phyloP scores from a whole-genome alignment of 1,284 basidiomycete genomes.

The Amanita bisporigera region DNA sequence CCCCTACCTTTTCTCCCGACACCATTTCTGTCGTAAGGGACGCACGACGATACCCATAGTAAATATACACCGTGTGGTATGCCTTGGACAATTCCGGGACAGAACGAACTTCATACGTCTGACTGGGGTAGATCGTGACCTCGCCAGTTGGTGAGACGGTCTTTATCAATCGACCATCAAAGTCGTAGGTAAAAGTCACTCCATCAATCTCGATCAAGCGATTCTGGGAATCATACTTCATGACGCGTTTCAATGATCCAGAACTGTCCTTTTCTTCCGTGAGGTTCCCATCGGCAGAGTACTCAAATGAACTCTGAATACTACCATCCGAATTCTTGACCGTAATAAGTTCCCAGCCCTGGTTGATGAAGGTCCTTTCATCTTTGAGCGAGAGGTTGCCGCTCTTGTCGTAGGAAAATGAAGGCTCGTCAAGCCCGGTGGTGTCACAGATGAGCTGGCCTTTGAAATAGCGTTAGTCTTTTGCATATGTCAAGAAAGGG shows the following conservation, averaged over 20 bases:
- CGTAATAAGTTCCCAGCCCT: background rate
- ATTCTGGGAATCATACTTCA: too few species aligned
- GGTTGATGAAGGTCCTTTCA: background rate
- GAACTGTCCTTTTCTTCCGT: background rate
- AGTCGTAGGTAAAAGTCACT: too few species aligned
- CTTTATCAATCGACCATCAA: background rate
- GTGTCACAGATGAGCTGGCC: background rate
- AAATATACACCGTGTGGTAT: background rate
- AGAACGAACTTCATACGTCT: background rate
- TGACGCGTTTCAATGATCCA: too few species aligned
- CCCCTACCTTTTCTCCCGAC: too few species aligned
- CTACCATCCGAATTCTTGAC: background rate
- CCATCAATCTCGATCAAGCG: too few species aligned
- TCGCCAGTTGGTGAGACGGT: too few species aligned
- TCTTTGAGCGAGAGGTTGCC: background rate
- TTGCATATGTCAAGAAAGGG: too few species aligned
- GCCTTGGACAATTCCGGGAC: too few species aligned
- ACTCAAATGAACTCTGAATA: background rate
- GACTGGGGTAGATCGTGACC: background rate
- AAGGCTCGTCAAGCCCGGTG: background rate
- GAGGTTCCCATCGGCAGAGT: background rate
- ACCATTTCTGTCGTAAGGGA: too few species aligned
- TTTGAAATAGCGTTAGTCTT: background rate
- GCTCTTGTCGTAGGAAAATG: background rate
- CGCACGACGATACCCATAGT: background rate